Percentiles rank a stretch among this genome's conserved stretches.
phyloP scores from a whole-genome alignment of 768 basidiomycete species.

The Lactifluus pinguis region DNA sequence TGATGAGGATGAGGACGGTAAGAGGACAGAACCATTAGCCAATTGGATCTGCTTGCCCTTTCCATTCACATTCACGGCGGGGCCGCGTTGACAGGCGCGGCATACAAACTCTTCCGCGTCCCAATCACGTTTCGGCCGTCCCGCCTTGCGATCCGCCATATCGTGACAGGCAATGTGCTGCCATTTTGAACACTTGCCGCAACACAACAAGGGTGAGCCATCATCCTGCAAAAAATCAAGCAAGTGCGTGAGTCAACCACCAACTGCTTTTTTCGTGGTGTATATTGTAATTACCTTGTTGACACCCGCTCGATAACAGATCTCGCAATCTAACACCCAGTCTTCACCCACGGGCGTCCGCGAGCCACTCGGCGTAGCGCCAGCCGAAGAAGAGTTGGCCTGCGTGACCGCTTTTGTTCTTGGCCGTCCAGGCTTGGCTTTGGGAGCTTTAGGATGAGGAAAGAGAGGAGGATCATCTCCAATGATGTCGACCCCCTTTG shows the following conservation, averaged over 20 bases:
- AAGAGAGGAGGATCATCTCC: slow-evolving; percentile 1
- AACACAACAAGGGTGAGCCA: slow-evolving; percentile 69
- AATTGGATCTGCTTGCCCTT: not conserved
- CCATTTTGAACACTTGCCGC: slow-evolving; percentile 77
- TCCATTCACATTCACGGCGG: not conserved
- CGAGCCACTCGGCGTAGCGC: slow-evolving; percentile 32
- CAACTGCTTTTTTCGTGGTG: not conserved
- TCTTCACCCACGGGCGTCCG: slow-evolving; percentile 50
- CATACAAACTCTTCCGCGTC: slow-evolving; percentile 78
- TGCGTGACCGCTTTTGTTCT: slow-evolving; percentile 17
- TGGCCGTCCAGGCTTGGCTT: slow-evolving; percentile 4
- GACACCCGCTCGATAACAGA: slow-evolving; percentile 63
- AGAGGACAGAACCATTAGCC: slow-evolving; percentile 1
- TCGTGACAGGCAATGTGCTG: slow-evolving; percentile 88
- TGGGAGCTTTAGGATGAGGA: not conserved
- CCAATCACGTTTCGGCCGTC: slow-evolving; percentile 72
- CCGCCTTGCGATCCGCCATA: slow-evolving; percentile 50
- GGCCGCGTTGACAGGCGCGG: slow-evolving; percentile 38
- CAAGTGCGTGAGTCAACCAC: slow-evolving; percentile 1
- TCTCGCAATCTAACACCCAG: slow-evolving; percentile 86
- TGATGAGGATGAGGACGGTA: too few species aligned
- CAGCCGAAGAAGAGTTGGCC: slow-evolving; percentile 25
- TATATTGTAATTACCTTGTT: slow-evolving; percentile 49
- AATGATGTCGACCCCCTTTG: slow-evolving; percentile 9
- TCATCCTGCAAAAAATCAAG: slow-evolving; percentile 49